Base-by-base conservation (phyloP, 441 rosid species). In the Populus trichocarpa region DNA sequence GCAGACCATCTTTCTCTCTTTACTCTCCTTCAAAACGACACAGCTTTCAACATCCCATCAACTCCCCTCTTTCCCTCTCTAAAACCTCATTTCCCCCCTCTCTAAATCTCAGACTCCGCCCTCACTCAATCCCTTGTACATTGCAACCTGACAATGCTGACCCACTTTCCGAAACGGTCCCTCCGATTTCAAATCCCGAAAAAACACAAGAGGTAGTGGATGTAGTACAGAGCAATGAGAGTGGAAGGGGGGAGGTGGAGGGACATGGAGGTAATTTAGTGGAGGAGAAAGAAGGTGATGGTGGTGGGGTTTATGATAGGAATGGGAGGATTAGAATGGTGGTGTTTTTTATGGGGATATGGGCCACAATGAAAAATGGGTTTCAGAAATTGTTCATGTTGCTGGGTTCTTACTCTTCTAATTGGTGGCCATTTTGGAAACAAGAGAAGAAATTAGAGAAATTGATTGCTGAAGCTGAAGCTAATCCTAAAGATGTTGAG, bases 341-440 rank as follows among this genome's bases (percentile, higher is more conserved):
- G 80, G 90, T 88, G 75, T 86, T 93, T 74, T 42, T 93, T 38
- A 77, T 88, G 90, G 91, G 94, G 1, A 26, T 91, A 33, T 91
- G 96, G 95, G 85, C 90, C 1, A 81, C 85, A 36, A 13, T 85
- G 25, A 90, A 74, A 78, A 88, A 79, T 61, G 87, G 86, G 12
- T 53, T 90, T 33, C 91, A 92, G 79, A 89, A 79, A 69, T 76
- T 90, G 12, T 38, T 84, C 88, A 87, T 53, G 61, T 53, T 53
- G n/a, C 6, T 53, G 22, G 61, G 61, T 18, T 53, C 61, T 18
- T 53, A 53, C n/a, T 53, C 85, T 28, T 82, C 83, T 86, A 87
- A 88, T 86, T 96, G 96, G 95, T 87, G 85, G 93, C 96, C 95
- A 0, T 90, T 90, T 86, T 88, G 91, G 86, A 89, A 88, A n/a